phyloP scores from a whole-genome alignment of 768 basidiomycete species.

The Russula brevipes region DNA sequence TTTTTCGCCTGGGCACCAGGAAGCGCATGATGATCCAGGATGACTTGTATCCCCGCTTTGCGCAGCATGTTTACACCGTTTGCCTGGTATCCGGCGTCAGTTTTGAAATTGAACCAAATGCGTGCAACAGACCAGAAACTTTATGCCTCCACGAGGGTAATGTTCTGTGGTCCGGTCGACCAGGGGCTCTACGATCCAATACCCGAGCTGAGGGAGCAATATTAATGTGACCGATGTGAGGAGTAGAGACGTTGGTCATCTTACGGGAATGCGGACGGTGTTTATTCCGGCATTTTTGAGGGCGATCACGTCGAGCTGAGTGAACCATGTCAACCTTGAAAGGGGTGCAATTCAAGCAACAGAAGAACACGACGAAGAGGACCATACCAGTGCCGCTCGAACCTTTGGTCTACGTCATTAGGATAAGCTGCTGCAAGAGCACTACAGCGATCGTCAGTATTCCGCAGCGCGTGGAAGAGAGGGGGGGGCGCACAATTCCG shows the following conservation, averaged over 20 bases:
- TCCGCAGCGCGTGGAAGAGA: slow-evolving; percentile 39
- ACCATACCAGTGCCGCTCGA: slow-evolving; percentile 58
- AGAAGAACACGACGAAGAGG: background rate
- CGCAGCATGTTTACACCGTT: slow-evolving; percentile 57
- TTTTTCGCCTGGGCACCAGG: slow-evolving; percentile 60
- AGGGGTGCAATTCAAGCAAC: background rate
- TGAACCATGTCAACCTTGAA: slow-evolving; percentile 67
- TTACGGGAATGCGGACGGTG: slow-evolving; percentile 69
- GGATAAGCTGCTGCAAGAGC: slow-evolving; percentile 58
- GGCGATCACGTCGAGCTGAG: slow-evolving; percentile 51
- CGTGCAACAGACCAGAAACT: slow-evolving; percentile 44
- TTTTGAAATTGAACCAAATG: background rate
- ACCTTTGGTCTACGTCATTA: slow-evolving; percentile 45
- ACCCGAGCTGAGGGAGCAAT: slow-evolving; percentile 52
- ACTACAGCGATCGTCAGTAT: slow-evolving; percentile 33
- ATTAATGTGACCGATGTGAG: background rate
- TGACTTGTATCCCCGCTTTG: slow-evolving; percentile 57
- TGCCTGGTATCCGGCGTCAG: slow-evolving; percentile 37
- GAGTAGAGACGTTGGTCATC: slow-evolving; percentile 23
- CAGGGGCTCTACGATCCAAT: slow-evolving; percentile 73
- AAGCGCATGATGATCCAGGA: slow-evolving; percentile 66
- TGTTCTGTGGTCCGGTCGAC: slow-evolving; percentile 57
- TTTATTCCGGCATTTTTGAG: slow-evolving; percentile 57
- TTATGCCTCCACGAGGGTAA: slow-evolving; percentile 66
- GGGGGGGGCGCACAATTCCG: slow-evolving; percentile 53